Evolutionary conservation across 2,329 filamentous ascomycete genomes (phyloP).

Genomic region (Hypoxylon rubiginosum): DNA sequence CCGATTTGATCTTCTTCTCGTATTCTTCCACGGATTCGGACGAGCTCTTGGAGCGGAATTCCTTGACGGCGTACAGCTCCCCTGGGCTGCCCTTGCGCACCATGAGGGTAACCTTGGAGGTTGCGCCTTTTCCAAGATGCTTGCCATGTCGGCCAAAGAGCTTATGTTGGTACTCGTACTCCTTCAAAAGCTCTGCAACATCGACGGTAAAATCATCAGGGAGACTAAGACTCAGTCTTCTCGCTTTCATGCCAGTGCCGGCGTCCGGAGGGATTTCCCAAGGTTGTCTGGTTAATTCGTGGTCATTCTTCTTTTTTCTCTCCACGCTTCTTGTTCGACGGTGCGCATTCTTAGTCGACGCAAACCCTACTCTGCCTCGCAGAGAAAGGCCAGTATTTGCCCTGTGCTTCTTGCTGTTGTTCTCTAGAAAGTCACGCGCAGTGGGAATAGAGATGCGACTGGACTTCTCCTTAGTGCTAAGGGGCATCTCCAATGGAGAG

Average conservation of each 20-base stretch:
- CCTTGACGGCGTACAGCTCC: slow-evolving; percentile 86
- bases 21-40: slow-evolving; percentile 81
- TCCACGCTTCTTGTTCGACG: slow-evolving; percentile 50
- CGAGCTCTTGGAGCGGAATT: slow-evolving; percentile 80
- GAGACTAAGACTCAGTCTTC: slow-evolving; percentile 80
- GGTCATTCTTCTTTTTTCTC: slow-evolving; percentile 47
- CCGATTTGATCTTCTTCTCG: slow-evolving; percentile 89
- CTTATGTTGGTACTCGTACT: slow-evolving; percentile 79
- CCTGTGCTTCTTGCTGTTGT: slow-evolving; percentile 64
- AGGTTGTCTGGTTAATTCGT: slow-evolving; percentile 61
- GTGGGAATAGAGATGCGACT: slow-evolving; percentile 55
- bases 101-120: slow-evolving; percentile 87
- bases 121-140: slow-evolving; percentile 84
- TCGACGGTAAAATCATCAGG: slow-evolving; percentile 82
- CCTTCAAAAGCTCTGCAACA: slow-evolving; percentile 74
- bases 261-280: slow-evolving; percentile 75
- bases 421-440: slow-evolving; percentile 60
- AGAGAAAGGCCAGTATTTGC: slow-evolving; percentile 65
- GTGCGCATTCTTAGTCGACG: slow-evolving; percentile 44
- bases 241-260: slow-evolving; percentile 81
- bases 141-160: slow-evolving; percentile 80
- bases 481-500: slow-evolving; percentile 47
- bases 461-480: slow-evolving; percentile 41
- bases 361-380: slow-evolving; percentile 64
- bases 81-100: slow-evolving; percentile 73